Base-by-base conservation (phyloP, 306 rosid species). In the Sphenostylis stenocarpa region DNA sequence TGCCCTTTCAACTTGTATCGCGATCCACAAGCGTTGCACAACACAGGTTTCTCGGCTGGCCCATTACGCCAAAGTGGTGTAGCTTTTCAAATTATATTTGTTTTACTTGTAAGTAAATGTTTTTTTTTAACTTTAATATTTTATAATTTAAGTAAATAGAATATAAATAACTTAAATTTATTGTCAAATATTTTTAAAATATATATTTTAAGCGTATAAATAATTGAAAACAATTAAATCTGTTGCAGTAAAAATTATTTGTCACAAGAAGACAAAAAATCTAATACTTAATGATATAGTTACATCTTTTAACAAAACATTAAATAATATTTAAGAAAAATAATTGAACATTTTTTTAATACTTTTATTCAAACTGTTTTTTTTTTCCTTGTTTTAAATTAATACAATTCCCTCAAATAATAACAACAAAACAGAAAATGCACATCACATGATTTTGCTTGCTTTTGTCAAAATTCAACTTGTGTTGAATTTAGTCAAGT, bases 61-160 rank as follows among this genome's bases (percentile, higher is more conserved):
- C 85, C 85, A 13, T 72, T 71, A 14, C 76, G 85, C 82, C 85
- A 77, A 20, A 82, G 48, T 26, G 79, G 79, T 34, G 85, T 77
- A 24, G 31, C 82, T 77, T n/a, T 56, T 34, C 28, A 52, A 28
- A 28, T 70, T 17, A 67, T 38, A 31, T 31, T 31, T 31, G 34
- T 31, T 31, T 6, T 31, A 31, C 34, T 31, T 4, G 34, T 31
- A 31, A 31, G 38, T 34, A 34, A 34, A 6, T 34, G 8, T 34
- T 34, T 5, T 6, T 34, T 34, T 34, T 5, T 34, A 34, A 34
- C 8, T 34, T 34, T 4, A 33, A 33, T 33, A 33, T 0, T 33
- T 4, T 33, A 33, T 5, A 8, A 7, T 38, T 38, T 38, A 38
- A 38, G 12, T 8, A 38, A 8, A 38, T 38, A 38, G 2, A 8